Evolutionary conservation across 2,329 filamentous ascomycete species (phyloP), one percentile per base, ranked within the genome.

Genomic region (Diaporthe ampelina): DNA sequence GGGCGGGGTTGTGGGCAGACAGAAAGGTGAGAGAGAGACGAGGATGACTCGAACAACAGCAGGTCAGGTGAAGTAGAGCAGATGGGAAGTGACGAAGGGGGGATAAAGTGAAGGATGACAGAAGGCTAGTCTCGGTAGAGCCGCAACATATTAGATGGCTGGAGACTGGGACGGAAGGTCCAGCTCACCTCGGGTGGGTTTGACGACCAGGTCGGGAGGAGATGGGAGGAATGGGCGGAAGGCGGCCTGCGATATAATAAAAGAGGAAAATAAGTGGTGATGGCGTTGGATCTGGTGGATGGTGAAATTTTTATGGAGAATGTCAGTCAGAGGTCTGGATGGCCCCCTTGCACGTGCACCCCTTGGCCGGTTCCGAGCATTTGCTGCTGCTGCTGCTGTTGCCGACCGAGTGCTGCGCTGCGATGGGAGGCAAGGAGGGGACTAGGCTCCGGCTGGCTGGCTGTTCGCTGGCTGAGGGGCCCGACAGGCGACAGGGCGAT

Each of bases 301-400:
- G 72, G 65, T 72, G 73, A 75, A 69, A 69, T 61, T 70, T 73
- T 73, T 73, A 75, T 75, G 74, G 74, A 74, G 74, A 72, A 58
- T 71, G 63, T 58, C 43, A 45, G 72, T 54, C 32, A 57, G 52
- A 58, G 26, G 32, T 45, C 63, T 58, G 50, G 37, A 58, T 32
- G 37, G 26, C 43, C 57, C 57, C 57, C 70, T 72, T 63, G 70
- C 70, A 72, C 57, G 50, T 72, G 70, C 70, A 72, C 57, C 2
- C 45, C 50, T 56, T 54, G 70, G 57, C 70, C 45, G 50, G 37
- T 72, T 65, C 70, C 50, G 70, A 68, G 63, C 48, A 68, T 68
- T 45, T 63, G 21, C 57, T 63, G 21, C 57, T 63, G 37, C 37
- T 40, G 37, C 37, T 40, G 29, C 29, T 40, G 40, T 13, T 13